Conservation (phyloP, 2,329 filamentous ascomycete genomes). For the Penicillium oxalicum region DNA sequence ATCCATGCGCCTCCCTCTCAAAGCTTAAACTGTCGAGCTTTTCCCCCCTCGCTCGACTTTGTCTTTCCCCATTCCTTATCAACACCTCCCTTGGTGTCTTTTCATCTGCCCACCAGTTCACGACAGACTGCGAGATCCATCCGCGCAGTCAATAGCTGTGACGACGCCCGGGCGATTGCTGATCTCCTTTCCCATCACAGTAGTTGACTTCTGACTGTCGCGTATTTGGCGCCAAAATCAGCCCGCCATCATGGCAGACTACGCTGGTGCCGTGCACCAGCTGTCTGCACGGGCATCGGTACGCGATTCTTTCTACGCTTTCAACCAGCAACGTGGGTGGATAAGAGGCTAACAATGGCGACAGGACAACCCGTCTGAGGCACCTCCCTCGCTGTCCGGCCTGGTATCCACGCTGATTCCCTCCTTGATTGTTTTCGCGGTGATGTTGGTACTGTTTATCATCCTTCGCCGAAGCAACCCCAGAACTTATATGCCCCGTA, state of each 20-base stretch:
- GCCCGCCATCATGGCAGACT: constrained; percentile 14
- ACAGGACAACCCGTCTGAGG: constrained; percentile 11
- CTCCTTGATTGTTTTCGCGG: constrained; percentile 40
- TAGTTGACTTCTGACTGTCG: not conserved
- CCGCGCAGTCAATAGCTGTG: no score
- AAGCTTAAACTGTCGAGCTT: constrained; percentile 14
- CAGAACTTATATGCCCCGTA: constrained; percentile 51
- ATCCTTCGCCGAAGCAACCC: constrained; percentile 45
- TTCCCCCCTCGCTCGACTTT: constrained; percentile 1
- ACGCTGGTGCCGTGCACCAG: constrained; percentile 10
- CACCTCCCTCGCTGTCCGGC: constrained; percentile 39
- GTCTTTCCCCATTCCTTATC: not conserved
- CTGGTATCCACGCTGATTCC: constrained; percentile 47
- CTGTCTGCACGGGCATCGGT: constrained; percentile 9
- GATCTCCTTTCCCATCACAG: not conserved
- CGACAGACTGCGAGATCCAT: no score
- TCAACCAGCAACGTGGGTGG: not conserved
- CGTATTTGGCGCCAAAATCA: not conserved
- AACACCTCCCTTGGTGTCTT: not conserved
- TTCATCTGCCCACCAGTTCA: not conserved
- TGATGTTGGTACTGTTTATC: constrained; percentile 46
- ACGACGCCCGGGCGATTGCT: no score
- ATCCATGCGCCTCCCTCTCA: constrained; percentile 12
- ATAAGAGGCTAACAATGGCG: not conserved
- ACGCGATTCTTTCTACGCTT: not conserved